Base-by-base conservation (phyloP, 352 stramenopile species). In the Stramenopiles sp. region DNA sequence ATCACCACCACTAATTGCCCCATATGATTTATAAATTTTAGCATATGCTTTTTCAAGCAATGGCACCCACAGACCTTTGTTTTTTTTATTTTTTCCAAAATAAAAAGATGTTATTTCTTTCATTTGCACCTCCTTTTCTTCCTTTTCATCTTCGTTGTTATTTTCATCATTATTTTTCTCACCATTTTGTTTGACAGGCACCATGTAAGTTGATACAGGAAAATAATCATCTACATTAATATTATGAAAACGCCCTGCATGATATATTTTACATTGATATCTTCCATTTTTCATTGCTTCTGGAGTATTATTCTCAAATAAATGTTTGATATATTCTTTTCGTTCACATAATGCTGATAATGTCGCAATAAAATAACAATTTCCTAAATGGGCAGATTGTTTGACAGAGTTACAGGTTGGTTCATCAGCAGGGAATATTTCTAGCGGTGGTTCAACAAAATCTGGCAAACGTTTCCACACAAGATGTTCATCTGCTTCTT, bases 41-140 rank as follows among this genome's bases (percentile, higher is more conserved):
- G 92, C 92, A 78, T 95, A 97, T 0, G 91, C 92, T 77, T 97
- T 97, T 80, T 96, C 91, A 0, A 96, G 77, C 6, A 96, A 73
- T 0, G 88, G 84, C 0, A 95, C 90, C 90, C 90, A 82, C 31
- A 81, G 65, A 82, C 82, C 83, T 27, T 82, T 20, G 20, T 27
- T 27, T 69, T 20, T 20, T 27, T 69, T 27, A 27, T 69, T 69
- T 69, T 27, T 20, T 23, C 53, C 20, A 27, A 69, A 69, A 69
- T 69, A 69, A n/a, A n/a, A n/a, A n/a, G n/a, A n/a, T n/a, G n/a
- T n/a, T n/a, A n/a, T n/a, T n/a, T n/a, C n/a, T n/a, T n/a, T n/a
- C n/a, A n/a, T n/a, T n/a, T n/a, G n/a, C n/a, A n/a, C n/a, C n/a
- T n/a, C n/a, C n/a, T n/a, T n/a, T n/a, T n/a, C n/a, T n/a, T n/a